A percentile compares a stretch with the other conserved stretches of the same genome.
phyloP scores from a whole-genome alignment of 2,329 filamentous ascomycete genomes.

The Pseudocercospora vitis region DNA sequence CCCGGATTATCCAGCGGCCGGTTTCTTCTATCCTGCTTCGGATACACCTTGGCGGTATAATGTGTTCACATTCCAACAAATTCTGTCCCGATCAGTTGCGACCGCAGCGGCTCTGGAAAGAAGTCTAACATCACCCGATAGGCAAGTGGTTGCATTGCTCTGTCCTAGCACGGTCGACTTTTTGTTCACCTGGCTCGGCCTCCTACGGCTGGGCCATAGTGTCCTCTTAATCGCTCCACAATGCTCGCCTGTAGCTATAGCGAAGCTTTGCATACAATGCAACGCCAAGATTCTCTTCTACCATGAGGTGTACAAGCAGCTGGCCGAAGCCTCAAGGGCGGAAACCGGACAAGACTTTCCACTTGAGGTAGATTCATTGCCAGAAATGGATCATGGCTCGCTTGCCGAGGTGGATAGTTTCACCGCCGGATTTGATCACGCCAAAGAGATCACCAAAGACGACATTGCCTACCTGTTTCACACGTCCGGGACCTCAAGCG shows the following conservation, averaged over 20 bases:
- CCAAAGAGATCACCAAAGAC: slow-evolving; percentile 27
- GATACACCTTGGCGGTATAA: too few species aligned
- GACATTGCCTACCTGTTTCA: slow-evolving; percentile 61
- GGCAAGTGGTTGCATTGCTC: slow-evolving; percentile 58
- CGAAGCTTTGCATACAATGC: slow-evolving; percentile 54
- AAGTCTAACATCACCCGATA: too few species aligned
- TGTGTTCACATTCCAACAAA: too few species aligned
- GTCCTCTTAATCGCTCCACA: slow-evolving; percentile 59
- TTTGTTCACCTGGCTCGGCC: slow-evolving; percentile 59
- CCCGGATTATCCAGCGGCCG: too few species aligned
- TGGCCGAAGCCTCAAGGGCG: slow-evolving; percentile 34
- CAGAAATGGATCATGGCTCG: slow-evolving; percentile 19
- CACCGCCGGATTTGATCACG: not conserved
- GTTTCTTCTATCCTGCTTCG: too few species aligned
- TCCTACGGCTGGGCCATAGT: slow-evolving; percentile 57
- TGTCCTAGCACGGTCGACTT: slow-evolving; percentile 59
- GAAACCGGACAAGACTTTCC: slow-evolving; percentile 4
- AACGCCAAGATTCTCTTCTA: slow-evolving; percentile 48
- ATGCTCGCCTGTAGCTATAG: slow-evolving; percentile 49
- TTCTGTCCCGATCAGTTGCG: too few species aligned
- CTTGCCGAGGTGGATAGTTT: not conserved
- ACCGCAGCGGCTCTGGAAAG: too few species aligned
- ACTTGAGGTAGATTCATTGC: slow-evolving; percentile 14
- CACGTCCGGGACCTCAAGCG: slow-evolving; percentile 65
- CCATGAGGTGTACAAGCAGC: slow-evolving; percentile 43